phyloP scores from a whole-genome alignment of 805 yeast species.

The Yarrowia yakushimensis region DNA sequence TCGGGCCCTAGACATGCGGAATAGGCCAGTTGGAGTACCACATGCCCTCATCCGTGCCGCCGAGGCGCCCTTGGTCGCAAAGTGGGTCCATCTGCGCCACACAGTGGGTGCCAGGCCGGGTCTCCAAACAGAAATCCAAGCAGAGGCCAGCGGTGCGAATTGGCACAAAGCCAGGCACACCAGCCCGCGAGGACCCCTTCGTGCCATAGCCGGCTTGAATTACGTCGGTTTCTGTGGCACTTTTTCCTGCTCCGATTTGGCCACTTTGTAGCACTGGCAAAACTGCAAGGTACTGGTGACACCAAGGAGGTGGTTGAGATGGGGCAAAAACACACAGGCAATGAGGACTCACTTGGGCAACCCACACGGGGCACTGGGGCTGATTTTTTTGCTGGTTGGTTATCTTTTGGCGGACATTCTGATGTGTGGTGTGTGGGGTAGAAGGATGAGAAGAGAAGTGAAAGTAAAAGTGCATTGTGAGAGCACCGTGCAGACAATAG shows the following conservation, averaged over 20 bases:
- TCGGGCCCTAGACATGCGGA: not conserved
- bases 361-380: not conserved
- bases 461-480: slow-evolving; percentile 22
- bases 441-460: slow-evolving; percentile 23
- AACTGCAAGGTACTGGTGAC: not conserved
- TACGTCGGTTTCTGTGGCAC: not conserved
- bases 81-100: not conserved
- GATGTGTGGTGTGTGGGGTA: slow-evolving; percentile 23
- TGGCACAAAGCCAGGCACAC: not conserved
- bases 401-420: not conserved
- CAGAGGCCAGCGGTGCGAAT: not conserved
- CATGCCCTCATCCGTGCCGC: not conserved
- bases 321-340: not conserved
- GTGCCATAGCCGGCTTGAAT: not conserved
- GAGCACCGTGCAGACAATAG: not conserved
- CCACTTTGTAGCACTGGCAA: not conserved
- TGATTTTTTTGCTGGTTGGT: not conserved
- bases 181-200: not conserved
- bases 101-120: not conserved
- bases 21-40: not conserved
- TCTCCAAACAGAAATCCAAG: not conserved
- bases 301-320: not conserved
- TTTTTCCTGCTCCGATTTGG: slow-evolving; percentile 2
- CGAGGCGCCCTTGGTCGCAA: not conserved
- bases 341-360: not conserved